Evolutionary conservation across 2,329 filamentous ascomycete genomes (phyloP), one percentile per base, ranked within the genome.

Genomic region (Fusarium sp.): DNA sequence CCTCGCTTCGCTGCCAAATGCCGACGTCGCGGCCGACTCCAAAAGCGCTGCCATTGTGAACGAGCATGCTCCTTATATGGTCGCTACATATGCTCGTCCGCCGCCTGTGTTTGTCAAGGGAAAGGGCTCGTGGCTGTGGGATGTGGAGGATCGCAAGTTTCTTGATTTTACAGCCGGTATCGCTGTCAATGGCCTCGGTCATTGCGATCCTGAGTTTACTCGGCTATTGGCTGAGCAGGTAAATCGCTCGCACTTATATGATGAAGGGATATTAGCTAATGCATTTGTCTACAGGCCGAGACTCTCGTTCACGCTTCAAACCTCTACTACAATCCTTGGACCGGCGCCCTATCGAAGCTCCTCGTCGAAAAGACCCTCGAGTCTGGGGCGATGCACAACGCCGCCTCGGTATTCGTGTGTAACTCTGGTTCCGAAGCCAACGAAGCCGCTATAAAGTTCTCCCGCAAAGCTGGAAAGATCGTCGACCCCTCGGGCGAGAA

Each of bases 391-490:
- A 97, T 98, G 91, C 88, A 91, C 71, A 88, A 91, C 74, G 93
- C 91, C 19, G 83, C 86, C 20, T 88, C 92, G 56, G 93, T 93
- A 4, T 99, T 99, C 76, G 87, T 99, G 69, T 97, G 93, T 83
- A 99, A 99, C 82, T 97, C 94, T 6, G 96, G 96, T 61, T 93
- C 92, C 62, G 96, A 99, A 81, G 96, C 96, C 76, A 99, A 99
- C 79, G 96, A 99, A 82, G 96, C 95, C 2, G 96, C 95, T 34
- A 91, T 99, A 78, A 99, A 99, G 79, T 98, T 99, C 74, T 92
- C 95, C 20, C 88, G 96, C 72, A 99, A 99, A 81, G 90, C 91
- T 21, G 94, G 94, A 72, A 95, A 95, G 78, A 82, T 88, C 11
- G 73, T 89, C 26, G 90, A 94, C 67, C 88, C 91, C 1, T 88